phyloP scores from a whole-genome alignment of 352 stramenopile species.

The Globisporangium okanoganense region DNA sequence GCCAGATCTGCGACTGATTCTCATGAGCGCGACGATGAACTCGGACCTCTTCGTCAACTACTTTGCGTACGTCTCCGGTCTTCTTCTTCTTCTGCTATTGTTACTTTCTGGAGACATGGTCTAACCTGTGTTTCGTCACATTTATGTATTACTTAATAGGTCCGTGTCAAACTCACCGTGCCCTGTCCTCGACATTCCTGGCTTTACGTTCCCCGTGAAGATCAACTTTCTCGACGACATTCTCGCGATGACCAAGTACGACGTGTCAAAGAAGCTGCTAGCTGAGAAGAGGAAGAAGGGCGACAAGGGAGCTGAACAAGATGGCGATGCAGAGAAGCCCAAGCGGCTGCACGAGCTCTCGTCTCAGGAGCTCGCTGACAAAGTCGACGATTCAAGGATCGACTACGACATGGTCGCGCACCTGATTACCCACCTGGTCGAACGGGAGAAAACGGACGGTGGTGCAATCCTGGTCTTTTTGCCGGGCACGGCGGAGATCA shows the following conservation, averaged over 20 bases:
- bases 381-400: conserved; percentile 89
- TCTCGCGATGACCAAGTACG: conserved; percentile 51
- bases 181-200: conserved; percentile 81
- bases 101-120: not conserved
- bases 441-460: conserved; percentile 9
- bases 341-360: conserved; percentile 32
- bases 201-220: conserved; percentile 81
- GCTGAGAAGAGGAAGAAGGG: conserved; percentile 49
- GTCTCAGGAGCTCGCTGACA: conserved; percentile 46
- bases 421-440: conserved; percentile 78
- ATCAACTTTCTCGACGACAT: conserved; percentile 80
- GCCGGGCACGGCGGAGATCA: conserved; percentile 80
- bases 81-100: not conserved
- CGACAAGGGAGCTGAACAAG: conserved; percentile 19
- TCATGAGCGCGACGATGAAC: conserved; percentile 98
- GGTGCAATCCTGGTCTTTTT: conserved; percentile 85
- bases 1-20: conserved; percentile 86
- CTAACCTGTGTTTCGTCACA: not conserved
- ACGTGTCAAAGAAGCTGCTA: conserved; percentile 57
- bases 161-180: conserved; percentile 24
- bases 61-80: conserved; percentile 51
- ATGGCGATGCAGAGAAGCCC: conserved; percentile 19
- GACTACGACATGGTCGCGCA: conserved; percentile 93
- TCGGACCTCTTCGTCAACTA: conserved; percentile 86
- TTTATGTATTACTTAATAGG: not conserved